Conservation (phyloP, 139 green algal species). For the Picochlorum sp. region DNA sequence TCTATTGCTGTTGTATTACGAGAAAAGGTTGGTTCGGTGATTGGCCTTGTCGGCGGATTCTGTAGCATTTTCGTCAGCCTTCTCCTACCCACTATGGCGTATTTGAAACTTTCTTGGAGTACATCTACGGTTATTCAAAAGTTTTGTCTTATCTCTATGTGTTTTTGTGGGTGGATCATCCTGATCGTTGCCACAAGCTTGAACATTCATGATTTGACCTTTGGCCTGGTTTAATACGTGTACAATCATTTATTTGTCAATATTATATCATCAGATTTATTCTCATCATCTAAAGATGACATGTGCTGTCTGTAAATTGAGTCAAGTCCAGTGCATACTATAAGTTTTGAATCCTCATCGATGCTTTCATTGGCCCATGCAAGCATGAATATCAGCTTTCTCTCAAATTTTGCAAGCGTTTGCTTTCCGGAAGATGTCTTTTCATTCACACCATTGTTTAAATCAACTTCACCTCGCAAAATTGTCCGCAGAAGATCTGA, state of each 20-base stretch:
- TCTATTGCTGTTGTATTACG: slow-evolving; percentile 3
- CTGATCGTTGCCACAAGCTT: no score
- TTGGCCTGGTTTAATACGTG: no score
- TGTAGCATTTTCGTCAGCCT: slow-evolving; percentile 38
- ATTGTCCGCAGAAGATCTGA: slow-evolving; percentile 33
- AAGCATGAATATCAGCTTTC: slow-evolving; percentile 49
- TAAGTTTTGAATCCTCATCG: neutral
- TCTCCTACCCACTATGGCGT: slow-evolving; percentile 38
- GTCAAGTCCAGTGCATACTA: no score
- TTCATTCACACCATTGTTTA: neutral
- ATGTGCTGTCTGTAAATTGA: no score
- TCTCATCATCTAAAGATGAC: no score
- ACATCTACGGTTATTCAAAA: no score
- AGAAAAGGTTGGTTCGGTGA: slow-evolving; percentile 22
- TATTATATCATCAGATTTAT: no score
- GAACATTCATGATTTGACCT: no score
- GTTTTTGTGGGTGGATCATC: no score
- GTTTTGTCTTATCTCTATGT: no score
- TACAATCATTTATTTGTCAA: no score
- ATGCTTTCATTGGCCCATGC: slow-evolving; percentile 52
- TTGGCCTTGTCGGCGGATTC: slow-evolving; percentile 32
- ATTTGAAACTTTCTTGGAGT: slow-evolving; percentile 24
- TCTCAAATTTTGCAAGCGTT: slow-evolving; percentile 14
- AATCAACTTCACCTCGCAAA: slow-evolving; percentile 7
- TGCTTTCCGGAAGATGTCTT: neutral